phyloP scores from a whole-genome alignment of 257 asterid genomes.

The Anisodus tanguticus region DNA sequence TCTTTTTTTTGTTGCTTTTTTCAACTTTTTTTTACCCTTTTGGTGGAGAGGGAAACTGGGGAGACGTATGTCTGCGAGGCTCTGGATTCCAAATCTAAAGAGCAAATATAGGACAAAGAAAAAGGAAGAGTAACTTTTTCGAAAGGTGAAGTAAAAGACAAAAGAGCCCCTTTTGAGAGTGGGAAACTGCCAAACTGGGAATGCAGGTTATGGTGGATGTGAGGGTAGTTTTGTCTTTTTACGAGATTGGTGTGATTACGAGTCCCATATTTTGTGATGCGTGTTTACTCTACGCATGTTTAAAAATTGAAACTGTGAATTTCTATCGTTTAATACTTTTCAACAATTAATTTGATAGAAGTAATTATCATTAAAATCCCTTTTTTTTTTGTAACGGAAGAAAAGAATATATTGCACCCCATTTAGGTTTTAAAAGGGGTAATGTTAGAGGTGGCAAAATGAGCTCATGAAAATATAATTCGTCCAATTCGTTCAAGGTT shows the following conservation, averaged over 20 bases:
- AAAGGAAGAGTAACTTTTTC: neutral
- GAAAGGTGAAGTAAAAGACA: neutral
- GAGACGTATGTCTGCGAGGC: slow-evolving; percentile 27
- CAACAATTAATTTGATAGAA: neutral
- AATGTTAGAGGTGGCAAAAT: no score
- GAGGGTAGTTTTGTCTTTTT: neutral
- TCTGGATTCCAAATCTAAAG: neutral
- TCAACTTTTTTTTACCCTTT: neutral
- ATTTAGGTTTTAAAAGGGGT: neutral
- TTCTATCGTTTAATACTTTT: neutral
- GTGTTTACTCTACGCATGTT: neutral
- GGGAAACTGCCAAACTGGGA: no score
- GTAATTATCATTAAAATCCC: neutral
- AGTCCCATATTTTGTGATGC: neutral
- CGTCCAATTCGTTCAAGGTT: no score
- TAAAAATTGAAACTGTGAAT: neutral
- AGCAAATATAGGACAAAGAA: neutral
- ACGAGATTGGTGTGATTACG: neutral
- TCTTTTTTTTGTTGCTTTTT: neutral
- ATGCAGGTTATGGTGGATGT: neutral
- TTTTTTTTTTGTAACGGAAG: neutral
- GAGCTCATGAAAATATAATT: no score
- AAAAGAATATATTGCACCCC: neutral
- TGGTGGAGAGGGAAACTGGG: slow-evolving; percentile 21
- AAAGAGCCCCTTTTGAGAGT: neutral